phyloP scores from a whole-genome alignment of 805 yeast species.

The Saccharomycopsis fermentans region DNA sequence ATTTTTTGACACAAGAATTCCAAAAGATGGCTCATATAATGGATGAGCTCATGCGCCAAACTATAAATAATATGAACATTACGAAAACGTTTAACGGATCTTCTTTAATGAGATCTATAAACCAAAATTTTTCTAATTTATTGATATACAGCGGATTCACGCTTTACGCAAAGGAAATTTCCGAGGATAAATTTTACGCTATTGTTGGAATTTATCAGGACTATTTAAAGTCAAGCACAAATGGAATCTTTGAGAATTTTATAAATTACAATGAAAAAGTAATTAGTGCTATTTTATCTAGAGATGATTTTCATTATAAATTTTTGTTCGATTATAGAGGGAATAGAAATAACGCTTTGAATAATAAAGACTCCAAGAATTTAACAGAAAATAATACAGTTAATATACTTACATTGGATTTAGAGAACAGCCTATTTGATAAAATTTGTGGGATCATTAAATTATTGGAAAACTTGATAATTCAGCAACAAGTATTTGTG shows the following conservation, averaged over 20 bases:
- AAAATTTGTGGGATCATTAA: slow-evolving; percentile 9
- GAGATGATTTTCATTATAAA: slow-evolving; percentile 13
- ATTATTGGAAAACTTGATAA: slow-evolving; percentile 21
- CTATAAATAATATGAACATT: neutral
- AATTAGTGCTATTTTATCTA: slow-evolving; percentile 7
- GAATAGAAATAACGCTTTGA: slow-evolving; percentile 4
- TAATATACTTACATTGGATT: slow-evolving; percentile 10
- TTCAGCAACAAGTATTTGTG: slow-evolving; percentile 40
- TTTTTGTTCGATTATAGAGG: slow-evolving; percentile 11
- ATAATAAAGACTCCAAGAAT: neutral
- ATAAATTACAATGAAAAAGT: slow-evolving; percentile 16
- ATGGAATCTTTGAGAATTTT: slow-evolving; percentile 21
- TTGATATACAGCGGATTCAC: slow-evolving; percentile 39
- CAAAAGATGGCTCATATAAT: slow-evolving; percentile 27
- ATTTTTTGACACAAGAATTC: slow-evolving; percentile 36
- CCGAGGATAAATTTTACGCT: slow-evolving; percentile 35
- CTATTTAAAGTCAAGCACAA: slow-evolving; percentile 24
- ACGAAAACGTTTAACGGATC: slow-evolving; percentile 23
- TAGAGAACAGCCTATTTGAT: slow-evolving; percentile 8
- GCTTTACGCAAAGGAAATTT: slow-evolving; percentile 49
- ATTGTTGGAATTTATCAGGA: slow-evolving; percentile 32
- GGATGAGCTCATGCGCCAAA: slow-evolving; percentile 19
- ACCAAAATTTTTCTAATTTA: slow-evolving; percentile 29
- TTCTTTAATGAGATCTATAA: slow-evolving; percentile 17
- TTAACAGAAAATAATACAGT: slow-evolving; percentile 1